Percentiles rank a stretch among this genome's conserved stretches.
phyloP scores from a whole-genome alignment of 1,284 basidiomycete species.

The Cryptococcus maquisensis region DNA sequence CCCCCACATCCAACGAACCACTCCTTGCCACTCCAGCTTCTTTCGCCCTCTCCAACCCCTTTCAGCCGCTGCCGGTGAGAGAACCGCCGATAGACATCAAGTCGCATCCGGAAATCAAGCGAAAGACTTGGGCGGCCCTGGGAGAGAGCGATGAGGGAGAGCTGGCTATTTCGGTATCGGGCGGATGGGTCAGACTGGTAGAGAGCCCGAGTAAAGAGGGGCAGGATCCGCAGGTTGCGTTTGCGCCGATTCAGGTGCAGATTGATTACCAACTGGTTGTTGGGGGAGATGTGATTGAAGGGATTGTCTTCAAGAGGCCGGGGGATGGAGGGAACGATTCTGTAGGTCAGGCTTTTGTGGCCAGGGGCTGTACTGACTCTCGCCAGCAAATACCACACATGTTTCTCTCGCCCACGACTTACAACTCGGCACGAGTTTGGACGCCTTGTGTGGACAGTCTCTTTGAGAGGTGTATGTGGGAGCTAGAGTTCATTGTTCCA shows the following conservation, averaged over 20 bases:
- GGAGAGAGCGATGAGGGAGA: conserved; percentile 92
- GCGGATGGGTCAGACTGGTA: conserved; percentile 59
- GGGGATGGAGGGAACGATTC: conserved; percentile 51
- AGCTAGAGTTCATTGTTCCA: conserved; percentile 93
- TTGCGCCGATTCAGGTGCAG: conserved; percentile 43
- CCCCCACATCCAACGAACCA: conserved; percentile 34
- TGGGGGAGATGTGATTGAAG: conserved; percentile 38
- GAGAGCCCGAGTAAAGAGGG: conserved; percentile 16
- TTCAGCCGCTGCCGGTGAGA: conserved; percentile 32
- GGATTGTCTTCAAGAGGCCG: conserved; percentile 43
- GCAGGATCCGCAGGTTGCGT: conserved; percentile 22
- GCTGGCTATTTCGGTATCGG: conserved; percentile 83
- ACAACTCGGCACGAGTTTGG: conserved; percentile 92
- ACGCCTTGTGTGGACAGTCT: conserved; percentile 92
- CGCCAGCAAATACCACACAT: conserved; percentile 82
- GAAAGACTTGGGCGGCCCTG: conserved; percentile 82
- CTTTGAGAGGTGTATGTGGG: conserved; percentile 98
- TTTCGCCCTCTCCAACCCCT: conserved; percentile 62
- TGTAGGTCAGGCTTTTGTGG: conserved; percentile 55
- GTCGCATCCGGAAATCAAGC: conserved; percentile 87
- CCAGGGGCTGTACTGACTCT: neutral
- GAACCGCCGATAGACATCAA: conserved; percentile 65
- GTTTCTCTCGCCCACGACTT: conserved; percentile 81
- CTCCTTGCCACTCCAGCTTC: conserved; percentile 64
- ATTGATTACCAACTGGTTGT: conserved; percentile 44